A percentile compares a stretch with the other conserved stretches of the same genome.
These are phyloP conservation scores for Cucumis cinereus DNA, from an alignment of 306 rosid genomes.

Conservation along the genomic window DNA sequence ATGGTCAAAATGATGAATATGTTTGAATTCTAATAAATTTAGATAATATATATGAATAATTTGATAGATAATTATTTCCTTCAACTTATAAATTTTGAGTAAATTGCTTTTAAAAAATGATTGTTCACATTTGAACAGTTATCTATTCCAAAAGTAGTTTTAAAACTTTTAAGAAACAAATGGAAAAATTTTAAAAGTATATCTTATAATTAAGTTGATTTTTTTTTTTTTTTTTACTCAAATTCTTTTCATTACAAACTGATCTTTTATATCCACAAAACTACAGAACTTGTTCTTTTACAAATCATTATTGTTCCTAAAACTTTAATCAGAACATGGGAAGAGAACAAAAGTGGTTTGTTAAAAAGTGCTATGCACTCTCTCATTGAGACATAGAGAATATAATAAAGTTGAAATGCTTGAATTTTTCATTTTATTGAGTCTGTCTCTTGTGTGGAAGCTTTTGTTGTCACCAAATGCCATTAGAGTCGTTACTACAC, in stretches of 20 bases:
- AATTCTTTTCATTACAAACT: not conserved
- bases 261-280: not conserved
- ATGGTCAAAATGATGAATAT: too few relatives aligned
- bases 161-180: too few relatives aligned
- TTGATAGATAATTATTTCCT: too few relatives aligned
- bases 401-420: not conserved
- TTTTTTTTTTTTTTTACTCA: not conserved
- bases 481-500: not conserved
- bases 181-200: too few relatives aligned
- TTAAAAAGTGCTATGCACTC: not conserved
- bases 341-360: not conserved
- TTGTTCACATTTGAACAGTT: too few relatives aligned
- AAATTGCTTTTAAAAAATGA: too few relatives aligned
- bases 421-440: not conserved
- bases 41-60: too few relatives aligned
- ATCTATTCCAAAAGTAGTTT: too few relatives aligned
- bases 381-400: not conserved
- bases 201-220: too few relatives aligned
- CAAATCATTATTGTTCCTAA: not conserved
- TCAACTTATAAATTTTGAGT: too few relatives aligned
- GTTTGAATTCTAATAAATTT: too few relatives aligned
- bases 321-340: not conserved
- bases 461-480: not conserved
- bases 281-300: not conserved
- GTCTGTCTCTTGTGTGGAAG: not conserved